phyloP scores from a whole-genome alignment of 2,329 filamentous ascomycete genomes.

The Cladosporium sp. region DNA sequence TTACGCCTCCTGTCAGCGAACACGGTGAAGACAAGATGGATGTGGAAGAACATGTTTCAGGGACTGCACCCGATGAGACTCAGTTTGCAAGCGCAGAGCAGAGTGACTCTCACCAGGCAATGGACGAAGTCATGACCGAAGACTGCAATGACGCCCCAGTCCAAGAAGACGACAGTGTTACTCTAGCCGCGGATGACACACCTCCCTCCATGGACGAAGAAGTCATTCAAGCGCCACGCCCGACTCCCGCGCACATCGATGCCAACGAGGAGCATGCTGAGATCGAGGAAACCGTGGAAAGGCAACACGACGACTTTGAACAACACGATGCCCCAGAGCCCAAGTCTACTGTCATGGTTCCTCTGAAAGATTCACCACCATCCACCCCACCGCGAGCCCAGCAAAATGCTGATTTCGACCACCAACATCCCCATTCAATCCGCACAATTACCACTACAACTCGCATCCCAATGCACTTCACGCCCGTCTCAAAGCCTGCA shows the following conservation, averaged over 20 bases:
- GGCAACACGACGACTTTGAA: slow-evolving; percentile 37
- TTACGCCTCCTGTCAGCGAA: slow-evolving; percentile 59
- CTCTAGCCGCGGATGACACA: slow-evolving; percentile 14
- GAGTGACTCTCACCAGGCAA: background rate
- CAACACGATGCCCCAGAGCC: slow-evolving; percentile 28
- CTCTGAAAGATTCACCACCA: slow-evolving; percentile 18
- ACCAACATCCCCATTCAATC: slow-evolving; percentile 22
- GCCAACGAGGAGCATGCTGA: background rate
- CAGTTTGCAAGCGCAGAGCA: background rate
- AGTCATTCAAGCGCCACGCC: background rate
- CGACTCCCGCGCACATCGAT: background rate
- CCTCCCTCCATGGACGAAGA: background rate
- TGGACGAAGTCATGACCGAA: slow-evolving; percentile 13
- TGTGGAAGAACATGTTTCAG: background rate
- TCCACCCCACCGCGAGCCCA: slow-evolving; percentile 21
- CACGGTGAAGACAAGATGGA: slow-evolving; percentile 44
- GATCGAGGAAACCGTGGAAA: background rate
- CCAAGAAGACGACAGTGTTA: slow-evolving; percentile 23
- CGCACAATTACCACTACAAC: slow-evolving; percentile 46
- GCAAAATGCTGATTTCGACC: slow-evolving; percentile 19
- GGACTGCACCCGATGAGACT: background rate
- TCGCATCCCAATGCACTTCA: slow-evolving; percentile 45
- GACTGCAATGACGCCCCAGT: slow-evolving; percentile 16
- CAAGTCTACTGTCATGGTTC: slow-evolving; percentile 6
- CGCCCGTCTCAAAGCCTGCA: slow-evolving; percentile 33